Evolutionary conservation across 2,329 filamentous ascomycete genomes (phyloP).

Genomic region (Tolypocladium amazonense): DNA sequence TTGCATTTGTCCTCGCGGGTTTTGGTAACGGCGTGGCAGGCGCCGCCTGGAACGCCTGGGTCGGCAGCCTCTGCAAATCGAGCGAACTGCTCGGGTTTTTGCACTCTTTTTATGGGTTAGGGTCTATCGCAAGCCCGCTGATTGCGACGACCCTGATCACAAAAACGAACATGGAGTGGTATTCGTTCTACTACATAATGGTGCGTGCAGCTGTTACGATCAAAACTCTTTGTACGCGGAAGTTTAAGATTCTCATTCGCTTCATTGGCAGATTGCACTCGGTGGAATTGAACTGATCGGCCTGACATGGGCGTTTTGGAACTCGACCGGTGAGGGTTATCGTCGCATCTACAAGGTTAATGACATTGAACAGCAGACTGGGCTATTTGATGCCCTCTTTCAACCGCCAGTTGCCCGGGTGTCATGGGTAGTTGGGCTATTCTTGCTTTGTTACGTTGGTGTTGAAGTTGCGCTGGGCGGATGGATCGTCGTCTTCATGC

Average conservation of each 20-base stretch:
- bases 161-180: conserved; percentile 53
- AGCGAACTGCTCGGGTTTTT: conserved; percentile 67
- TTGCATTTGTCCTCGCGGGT: conserved; percentile 55
- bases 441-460: conserved; percentile 71
- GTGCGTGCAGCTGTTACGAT: conserved; percentile 52
- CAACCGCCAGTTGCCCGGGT: conserved; percentile 34
- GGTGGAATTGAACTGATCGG: conserved; percentile 44
- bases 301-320: conserved; percentile 50
- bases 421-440: conserved; percentile 64
- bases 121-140: conserved; percentile 58
- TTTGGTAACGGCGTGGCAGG: conserved; percentile 63
- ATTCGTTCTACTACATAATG: conserved; percentile 58
- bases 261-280: conserved; percentile 43
- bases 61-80: conserved; percentile 60
- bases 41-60: conserved; percentile 47
- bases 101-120: conserved; percentile 62
- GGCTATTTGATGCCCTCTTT: conserved; percentile 30
- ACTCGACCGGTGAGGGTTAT: conserved; percentile 46
- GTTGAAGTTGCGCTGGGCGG: conserved; percentile 64
- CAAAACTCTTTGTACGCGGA: conserved; percentile 51
- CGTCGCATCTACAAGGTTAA: conserved; percentile 14
- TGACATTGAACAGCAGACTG: conserved; percentile 18
- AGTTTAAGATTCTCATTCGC: background rate
- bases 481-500: conserved; percentile 83
- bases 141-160: conserved; percentile 66